These are phyloP conservation scores for Onygenales sp. DNA, from an alignment of 2,329 filamentous ascomycete species.

Conservation along the genomic window DNA sequence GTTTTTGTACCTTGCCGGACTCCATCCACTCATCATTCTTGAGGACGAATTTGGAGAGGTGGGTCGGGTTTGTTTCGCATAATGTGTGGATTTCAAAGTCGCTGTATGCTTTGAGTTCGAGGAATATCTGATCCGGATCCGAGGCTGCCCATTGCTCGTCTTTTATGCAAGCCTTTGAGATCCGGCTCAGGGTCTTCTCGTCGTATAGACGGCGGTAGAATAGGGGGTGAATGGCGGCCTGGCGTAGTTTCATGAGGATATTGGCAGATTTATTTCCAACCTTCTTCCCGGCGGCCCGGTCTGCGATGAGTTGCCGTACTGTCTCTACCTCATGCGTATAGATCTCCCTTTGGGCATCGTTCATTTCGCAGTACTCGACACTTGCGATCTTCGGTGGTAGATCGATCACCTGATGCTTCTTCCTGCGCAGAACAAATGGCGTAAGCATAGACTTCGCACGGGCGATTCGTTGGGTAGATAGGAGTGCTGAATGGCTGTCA, in stretches of 20 bases:
- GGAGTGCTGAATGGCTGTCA: conserved; percentile 62
- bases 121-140: conserved; percentile 43
- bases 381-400: conserved; percentile 70
- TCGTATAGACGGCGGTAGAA: conserved; percentile 75
- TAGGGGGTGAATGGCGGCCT: conserved; percentile 84
- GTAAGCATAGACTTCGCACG: conserved; percentile 86
- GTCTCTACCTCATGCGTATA: conserved; percentile 62
- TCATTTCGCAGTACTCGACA: conserved; percentile 75
- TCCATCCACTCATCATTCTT: conserved; percentile 57
- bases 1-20: conserved; percentile 75
- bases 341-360: conserved; percentile 58
- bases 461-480: conserved; percentile 78
- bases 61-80: conserved; percentile 43
- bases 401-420: conserved; percentile 86
- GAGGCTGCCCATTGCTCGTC: conserved; percentile 48
- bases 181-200: conserved; percentile 64
- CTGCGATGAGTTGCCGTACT: conserved; percentile 50
- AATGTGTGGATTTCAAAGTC: conserved; percentile 55
- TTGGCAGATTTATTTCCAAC: conserved; percentile 49
- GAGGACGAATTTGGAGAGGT: conserved; percentile 47
- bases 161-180: conserved; percentile 66
- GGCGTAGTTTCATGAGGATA: conserved; percentile 80
- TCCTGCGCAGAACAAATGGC: conserved; percentile 86
- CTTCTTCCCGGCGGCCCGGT: conserved; percentile 47
- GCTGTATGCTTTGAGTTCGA: conserved; percentile 45